Evolutionary conservation across 2,329 filamentous ascomycete genomes (phyloP), one percentile per base, ranked within the genome.

Genomic region (Fusarium transvaalense): DNA sequence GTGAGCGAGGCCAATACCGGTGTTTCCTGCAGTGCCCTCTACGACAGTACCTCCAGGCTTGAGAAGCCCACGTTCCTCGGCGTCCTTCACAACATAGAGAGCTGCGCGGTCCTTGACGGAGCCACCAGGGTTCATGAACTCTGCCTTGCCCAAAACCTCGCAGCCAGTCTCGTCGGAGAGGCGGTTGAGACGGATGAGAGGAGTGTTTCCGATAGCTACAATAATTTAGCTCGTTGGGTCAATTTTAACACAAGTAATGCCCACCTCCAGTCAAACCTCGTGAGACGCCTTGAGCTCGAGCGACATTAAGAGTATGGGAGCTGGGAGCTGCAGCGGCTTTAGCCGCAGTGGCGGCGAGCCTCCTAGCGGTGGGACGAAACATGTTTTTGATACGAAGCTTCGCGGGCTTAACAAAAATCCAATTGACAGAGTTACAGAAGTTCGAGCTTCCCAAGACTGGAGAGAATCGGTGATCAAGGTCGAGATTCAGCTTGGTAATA

Each of bases 101-200:
- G 96, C 96, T 4, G 96, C 96, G 68, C 96, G 92, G 82, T 99
- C 96, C 83, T 99, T 99, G 78, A 99, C 91, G 56, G 91, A 94
- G 62, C 96, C 96, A 72, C 96, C 96, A 2, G 96, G 96, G 84
- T 99, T 99, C 85, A 97, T 96, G 83, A 99, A 99, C 80, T 99
- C 96, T 74, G 96, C 94, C 81, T 99, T 99, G 76, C 95, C 96
- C 39, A 98, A 89, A 61, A 99, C 85, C 74, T 97, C 92, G 86
- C 96, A 98, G 70, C 94, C 94, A 1, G 96, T 98, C 77, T 97
- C 87, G 63, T 93, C 89, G 39, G 95, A 98, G 72, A 98, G 89
- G 65, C 85, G 88, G 81, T 97, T 95, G 51, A 99, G 85, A 48
- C 92, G 91, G 79, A 99, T 97, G 55, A 99, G 88, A 2, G 96